Evolutionary conservation across 371 early-diverging fungal species (phyloP).

Genomic region (Rhizomucor miehei): DNA sequence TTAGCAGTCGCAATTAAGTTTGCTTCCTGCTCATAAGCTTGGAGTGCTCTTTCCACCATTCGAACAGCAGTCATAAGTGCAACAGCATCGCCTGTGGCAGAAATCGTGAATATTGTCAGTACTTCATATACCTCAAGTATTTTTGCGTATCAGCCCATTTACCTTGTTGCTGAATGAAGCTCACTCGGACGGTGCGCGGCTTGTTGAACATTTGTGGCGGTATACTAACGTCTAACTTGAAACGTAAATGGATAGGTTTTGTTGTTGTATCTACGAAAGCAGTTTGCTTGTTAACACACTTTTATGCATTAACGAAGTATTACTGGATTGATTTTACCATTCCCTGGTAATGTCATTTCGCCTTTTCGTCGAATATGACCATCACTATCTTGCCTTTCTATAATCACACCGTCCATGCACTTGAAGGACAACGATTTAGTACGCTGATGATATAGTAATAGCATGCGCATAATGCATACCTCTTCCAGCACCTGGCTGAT

Average conservation of each 20-base stretch:
- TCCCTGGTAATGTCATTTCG: slow-evolving; percentile 31
- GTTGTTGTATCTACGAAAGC: slow-evolving; percentile 18
- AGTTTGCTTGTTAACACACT: too few relatives aligned
- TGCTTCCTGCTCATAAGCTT: slow-evolving; percentile 41
- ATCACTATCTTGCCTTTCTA: slow-evolving; percentile 34
- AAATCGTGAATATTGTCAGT: neutral
- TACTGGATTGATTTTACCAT: slow-evolving; percentile 9
- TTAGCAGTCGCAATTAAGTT: slow-evolving; percentile 19
- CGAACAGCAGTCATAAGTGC: slow-evolving; percentile 39
- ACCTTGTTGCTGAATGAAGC: slow-evolving; percentile 50
- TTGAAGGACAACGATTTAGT: slow-evolving; percentile 4
- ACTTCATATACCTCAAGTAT: neutral
- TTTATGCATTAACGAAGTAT: too few relatives aligned
- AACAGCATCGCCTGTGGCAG: slow-evolving; percentile 33
- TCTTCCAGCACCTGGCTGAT: slow-evolving; percentile 39
- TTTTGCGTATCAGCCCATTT: too few relatives aligned
- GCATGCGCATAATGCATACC: slow-evolving; percentile 15
- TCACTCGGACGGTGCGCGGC: slow-evolving; percentile 27
- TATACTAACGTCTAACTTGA: slow-evolving; percentile 35
- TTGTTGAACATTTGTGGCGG: slow-evolving; percentile 13
- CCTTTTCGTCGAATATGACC: slow-evolving; percentile 41
- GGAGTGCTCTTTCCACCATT: slow-evolving; percentile 31
- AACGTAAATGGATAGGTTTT: slow-evolving; percentile 29
- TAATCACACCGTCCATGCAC: slow-evolving; percentile 40
- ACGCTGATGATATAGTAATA: neutral